Base-by-base conservation (phyloP, 371 early-diverging fungal genomes). In the Blastocladiella emersonii region DNA sequence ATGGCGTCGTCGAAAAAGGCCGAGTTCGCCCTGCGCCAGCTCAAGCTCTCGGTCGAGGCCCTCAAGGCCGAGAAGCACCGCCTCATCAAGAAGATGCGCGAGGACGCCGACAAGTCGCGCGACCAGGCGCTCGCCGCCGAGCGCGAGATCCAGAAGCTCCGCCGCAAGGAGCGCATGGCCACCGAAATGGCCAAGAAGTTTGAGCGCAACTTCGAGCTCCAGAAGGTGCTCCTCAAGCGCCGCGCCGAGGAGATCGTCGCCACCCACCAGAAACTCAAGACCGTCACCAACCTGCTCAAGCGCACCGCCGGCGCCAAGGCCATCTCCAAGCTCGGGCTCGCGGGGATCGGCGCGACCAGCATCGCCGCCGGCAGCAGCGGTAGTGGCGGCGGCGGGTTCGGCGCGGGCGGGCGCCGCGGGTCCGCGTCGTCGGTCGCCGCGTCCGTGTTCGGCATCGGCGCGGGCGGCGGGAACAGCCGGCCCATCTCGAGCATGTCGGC, bases 21-120 rank as follows among this genome's bases (percentile, higher is more conserved):
- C 19, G 84, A 82, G 44, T 70, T 74, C 1, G 64, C 80, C 30
- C 62, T 85, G 13, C 71, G 75, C 48, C 77, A 76, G 0, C 72
- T 85, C n/a, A 70, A 75, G 17, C 73, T 71, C 36, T 77, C 80
- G 48, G 78, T 86, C 1, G 85, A 86, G 64, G 79, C 81, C 0
- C 76, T 84, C 62, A 84, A 83, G 67, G 74, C 77, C 8, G 92
- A 92, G 70, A 90, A 90, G 74, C 73, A 84, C 51, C 79, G 84
- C 5, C 86, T 88, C 85, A 70, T 88, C 66, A 86, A 86, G 64
- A 82, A 88, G 25, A 86, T 89, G 79, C 85, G 85, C 67, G 83
- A 82, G 59, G 89, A 89, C 64, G 78, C 83, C 0, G 80, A 85
- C 62, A 75, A 80, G 19, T 80, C 82, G 32, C 78, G 87, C 51